Conservation (phyloP, 2,329 filamentous ascomycete genomes). For the Ophiostoma fasciatum region DNA sequence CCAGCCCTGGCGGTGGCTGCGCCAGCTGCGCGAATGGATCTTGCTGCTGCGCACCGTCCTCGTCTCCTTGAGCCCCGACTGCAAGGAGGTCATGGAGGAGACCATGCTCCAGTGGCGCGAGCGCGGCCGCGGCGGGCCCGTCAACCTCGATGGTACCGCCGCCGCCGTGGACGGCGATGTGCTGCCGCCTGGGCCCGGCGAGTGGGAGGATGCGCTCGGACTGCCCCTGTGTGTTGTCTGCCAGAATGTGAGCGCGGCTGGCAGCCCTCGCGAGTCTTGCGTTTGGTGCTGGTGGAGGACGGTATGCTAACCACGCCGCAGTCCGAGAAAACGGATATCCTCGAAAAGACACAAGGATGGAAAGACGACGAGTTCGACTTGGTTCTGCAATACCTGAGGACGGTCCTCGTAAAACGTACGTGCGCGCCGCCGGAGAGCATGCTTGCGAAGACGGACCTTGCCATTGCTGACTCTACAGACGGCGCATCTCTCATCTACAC, state of each 20-base stretch:
- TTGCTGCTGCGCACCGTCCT: conserved; percentile 66
- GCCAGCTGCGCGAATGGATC: conserved; percentile 81
- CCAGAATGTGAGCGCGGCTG: conserved; percentile 54
- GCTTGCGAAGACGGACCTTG: conserved; percentile 9
- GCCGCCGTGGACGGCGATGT: conserved; percentile 47
- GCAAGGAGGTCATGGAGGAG: conserved; percentile 74
- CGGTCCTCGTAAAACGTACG: conserved; percentile 73
- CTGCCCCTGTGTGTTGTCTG: conserved; percentile 88
- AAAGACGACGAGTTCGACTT: conserved; percentile 96
- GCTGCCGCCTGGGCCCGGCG: conserved; percentile 69
- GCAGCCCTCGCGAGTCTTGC: background rate
- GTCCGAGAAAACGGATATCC: conserved; percentile 76
- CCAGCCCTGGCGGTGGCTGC: conserved; percentile 82
- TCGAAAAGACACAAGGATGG: conserved; percentile 86
- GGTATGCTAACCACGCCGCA: conserved; percentile 18
- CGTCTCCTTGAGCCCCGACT: conserved; percentile 56
- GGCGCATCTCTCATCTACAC: conserved; percentile 78
- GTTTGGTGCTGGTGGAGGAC: background rate
- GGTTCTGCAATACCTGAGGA: conserved; percentile 83
- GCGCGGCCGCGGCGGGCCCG: conserved; percentile 49
- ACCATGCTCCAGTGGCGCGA: conserved; percentile 70
- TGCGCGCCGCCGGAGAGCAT: too few species aligned
- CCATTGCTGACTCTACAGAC: conserved; percentile 32
- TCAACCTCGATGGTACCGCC: conserved; percentile 46
- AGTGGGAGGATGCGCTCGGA: conserved; percentile 84